Conservation (phyloP, 2,329 filamentous ascomycete genomes). For the Zymoseptoria pseudotritici region DNA sequence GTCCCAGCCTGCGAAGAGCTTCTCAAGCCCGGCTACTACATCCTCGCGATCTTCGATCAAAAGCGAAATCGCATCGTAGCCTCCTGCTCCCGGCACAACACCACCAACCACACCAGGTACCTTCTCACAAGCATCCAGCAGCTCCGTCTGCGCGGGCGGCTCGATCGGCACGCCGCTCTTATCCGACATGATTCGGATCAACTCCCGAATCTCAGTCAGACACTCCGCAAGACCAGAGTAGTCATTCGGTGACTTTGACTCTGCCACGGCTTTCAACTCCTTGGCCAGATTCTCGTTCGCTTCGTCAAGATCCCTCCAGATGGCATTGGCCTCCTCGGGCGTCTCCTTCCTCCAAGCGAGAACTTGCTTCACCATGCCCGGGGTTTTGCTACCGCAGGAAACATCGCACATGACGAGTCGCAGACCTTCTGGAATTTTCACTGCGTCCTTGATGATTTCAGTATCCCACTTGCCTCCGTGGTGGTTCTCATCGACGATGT, state of each 20-base stretch:
- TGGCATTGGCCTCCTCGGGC: slow-evolving; percentile 52
- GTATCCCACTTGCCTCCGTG: slow-evolving; percentile 62
- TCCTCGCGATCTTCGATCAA: slow-evolving; percentile 65
- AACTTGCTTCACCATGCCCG: slow-evolving; percentile 91
- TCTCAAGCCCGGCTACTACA: slow-evolving; percentile 53
- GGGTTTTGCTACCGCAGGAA: slow-evolving; percentile 86
- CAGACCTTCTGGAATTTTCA: slow-evolving; percentile 65
- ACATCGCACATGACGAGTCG: slow-evolving; percentile 91
- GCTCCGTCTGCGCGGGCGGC: slow-evolving; percentile 72
- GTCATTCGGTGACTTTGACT: slow-evolving; percentile 38
- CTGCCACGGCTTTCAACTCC: slow-evolving; percentile 51
- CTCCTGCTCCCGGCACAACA: slow-evolving; percentile 88
- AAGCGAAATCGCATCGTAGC: slow-evolving; percentile 81
- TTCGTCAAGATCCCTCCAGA: slow-evolving; percentile 70
- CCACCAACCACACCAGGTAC: slow-evolving; percentile 80
- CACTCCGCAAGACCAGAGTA: slow-evolving; percentile 45
- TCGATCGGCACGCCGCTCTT: slow-evolving; percentile 79
- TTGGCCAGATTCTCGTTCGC: slow-evolving; percentile 65
- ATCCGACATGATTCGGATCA: slow-evolving; percentile 70
- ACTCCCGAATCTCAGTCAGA: slow-evolving; percentile 45
- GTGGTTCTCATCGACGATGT: slow-evolving; percentile 56
- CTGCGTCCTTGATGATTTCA: slow-evolving; percentile 61
- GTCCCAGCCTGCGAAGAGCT: slow-evolving; percentile 58
- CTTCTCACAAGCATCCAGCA: slow-evolving; percentile 66
- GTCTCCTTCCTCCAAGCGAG: slow-evolving; percentile 69